These are phyloP conservation scores for Elongisporangium anandrum DNA, from an alignment of 352 stramenopile species.

Conservation along the genomic window DNA sequence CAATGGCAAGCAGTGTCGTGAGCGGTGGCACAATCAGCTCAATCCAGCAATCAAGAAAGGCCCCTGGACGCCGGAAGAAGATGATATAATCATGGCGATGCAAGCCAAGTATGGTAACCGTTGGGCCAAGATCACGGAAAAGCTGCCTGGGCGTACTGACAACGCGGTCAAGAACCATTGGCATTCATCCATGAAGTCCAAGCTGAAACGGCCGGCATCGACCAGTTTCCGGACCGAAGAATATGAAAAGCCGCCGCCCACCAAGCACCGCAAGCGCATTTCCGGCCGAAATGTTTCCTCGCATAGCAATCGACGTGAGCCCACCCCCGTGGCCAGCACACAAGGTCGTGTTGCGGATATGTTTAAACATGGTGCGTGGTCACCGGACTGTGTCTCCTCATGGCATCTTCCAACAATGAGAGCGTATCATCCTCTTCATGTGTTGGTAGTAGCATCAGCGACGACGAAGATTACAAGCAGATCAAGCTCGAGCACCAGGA, in stretches of 20 bases:
- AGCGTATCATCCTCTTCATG: neutral
- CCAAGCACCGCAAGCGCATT: neutral
- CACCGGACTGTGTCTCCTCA: neutral
- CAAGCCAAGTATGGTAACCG: conserved; percentile 91
- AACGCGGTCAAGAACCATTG: conserved; percentile 99
- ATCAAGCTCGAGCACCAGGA: neutral
- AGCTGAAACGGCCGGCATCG: conserved; percentile 22
- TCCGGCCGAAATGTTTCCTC: neutral
- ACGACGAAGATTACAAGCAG: neutral
- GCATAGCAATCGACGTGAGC: neutral
- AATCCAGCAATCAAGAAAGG: conserved; percentile 78
- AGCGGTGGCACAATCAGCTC: conserved; percentile 85
- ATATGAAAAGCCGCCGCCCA: neutral
- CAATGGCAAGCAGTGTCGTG: conserved; percentile 87
- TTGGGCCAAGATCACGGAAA: conserved; percentile 97
- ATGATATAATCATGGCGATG: conserved; percentile 77
- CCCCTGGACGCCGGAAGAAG: conserved; percentile 80
- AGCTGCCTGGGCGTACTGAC: conserved; percentile 92
- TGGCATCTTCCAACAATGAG: neutral
- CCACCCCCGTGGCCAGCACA: neutral
- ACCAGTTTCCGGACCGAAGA: neutral
- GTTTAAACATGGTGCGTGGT: neutral
- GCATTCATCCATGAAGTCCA: conserved; percentile 83
- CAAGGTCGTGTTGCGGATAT: neutral
- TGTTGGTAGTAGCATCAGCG: neutral